These are phyloP conservation scores for Amylocystis lapponica DNA, from an alignment of 768 basidiomycete species.

Conservation along the genomic window DNA sequence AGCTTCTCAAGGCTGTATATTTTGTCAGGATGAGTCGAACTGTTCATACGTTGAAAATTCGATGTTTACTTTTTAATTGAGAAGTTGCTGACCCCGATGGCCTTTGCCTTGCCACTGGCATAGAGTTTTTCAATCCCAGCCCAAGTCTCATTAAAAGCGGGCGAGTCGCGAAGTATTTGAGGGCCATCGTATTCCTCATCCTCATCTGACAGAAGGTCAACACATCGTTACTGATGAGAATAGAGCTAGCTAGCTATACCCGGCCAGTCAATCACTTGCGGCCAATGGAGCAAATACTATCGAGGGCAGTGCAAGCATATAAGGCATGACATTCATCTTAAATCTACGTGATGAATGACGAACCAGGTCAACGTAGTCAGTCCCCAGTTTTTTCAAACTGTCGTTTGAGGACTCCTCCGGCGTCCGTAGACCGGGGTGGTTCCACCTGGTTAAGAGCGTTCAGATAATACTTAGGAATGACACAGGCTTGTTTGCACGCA, in stretches of 20 bases:
- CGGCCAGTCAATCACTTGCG: conserved; percentile 24
- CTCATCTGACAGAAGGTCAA: conserved; percentile 6
- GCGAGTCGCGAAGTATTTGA: conserved; percentile 23
- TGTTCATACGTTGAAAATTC: no score
- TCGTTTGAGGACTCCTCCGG: conserved; percentile 25
- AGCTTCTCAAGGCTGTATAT: conserved; percentile 21
- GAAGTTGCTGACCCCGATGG: conserved; percentile 59
- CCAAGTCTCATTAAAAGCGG: conserved; percentile 38
- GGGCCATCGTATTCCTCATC: conserved; percentile 29
- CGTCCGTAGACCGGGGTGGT: conserved; percentile 26
- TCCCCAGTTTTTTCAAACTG: conserved; percentile 20
- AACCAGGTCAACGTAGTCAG: conserved; percentile 29
- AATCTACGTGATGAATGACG: background rate
- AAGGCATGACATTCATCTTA: background rate
- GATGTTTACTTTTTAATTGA: conserved; percentile 50
- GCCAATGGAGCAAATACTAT: conserved; percentile 51
- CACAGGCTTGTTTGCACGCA: conserved; percentile 1
- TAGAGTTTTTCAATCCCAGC: conserved; percentile 45
- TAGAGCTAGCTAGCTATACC: conserved; percentile 6
- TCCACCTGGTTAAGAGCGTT: conserved; percentile 20
- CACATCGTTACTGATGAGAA: background rate
- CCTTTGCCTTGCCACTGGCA: conserved; percentile 39
- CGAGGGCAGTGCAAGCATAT: no score
- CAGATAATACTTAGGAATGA: background rate
- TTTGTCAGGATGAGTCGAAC: background rate